phyloP scores from a whole-genome alignment of 164 flowering plant species.

The Liquidambar formosana region DNA sequence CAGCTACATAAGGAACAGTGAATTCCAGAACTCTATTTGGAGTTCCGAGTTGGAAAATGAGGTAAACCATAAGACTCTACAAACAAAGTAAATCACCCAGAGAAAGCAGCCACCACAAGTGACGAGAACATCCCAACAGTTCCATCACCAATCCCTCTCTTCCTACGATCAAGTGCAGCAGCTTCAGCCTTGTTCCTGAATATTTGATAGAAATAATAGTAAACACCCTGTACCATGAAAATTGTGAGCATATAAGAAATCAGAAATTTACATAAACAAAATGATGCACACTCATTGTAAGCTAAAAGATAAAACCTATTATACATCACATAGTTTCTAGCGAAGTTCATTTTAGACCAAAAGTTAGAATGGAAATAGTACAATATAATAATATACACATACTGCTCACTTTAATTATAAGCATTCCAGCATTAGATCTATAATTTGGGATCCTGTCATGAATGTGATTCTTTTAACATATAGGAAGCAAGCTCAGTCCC shows the following conservation, averaged over 20 bases:
- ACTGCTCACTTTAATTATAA: not conserved
- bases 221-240: slow-evolving; percentile 87
- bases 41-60: not conserved
- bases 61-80: not conserved
- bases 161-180: slow-evolving; percentile 56
- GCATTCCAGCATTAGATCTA: not conserved
- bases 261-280: slow-evolving; percentile 3
- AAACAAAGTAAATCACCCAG: slow-evolving; percentile 60
- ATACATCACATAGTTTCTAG: not conserved
- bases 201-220: slow-evolving; percentile 98
- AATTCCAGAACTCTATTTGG: not conserved
- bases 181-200: slow-evolving; percentile 85
- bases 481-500: not conserved
- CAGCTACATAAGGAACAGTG: not conserved
- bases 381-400: no score
- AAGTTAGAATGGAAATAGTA: not conserved
- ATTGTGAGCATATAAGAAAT: slow-evolving; percentile 28
- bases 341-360: slow-evolving; percentile 1
- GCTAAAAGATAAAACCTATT: not conserved
- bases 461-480: not conserved
- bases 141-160: slow-evolving; percentile 90
- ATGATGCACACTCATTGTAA: not conserved
- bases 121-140: slow-evolving; percentile 95
- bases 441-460: not conserved
- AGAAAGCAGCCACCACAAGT: slow-evolving; percentile 83